Conservation (phyloP, 202 grass and related monocot genomes). For the Schoenoplectus triqueter region DNA sequence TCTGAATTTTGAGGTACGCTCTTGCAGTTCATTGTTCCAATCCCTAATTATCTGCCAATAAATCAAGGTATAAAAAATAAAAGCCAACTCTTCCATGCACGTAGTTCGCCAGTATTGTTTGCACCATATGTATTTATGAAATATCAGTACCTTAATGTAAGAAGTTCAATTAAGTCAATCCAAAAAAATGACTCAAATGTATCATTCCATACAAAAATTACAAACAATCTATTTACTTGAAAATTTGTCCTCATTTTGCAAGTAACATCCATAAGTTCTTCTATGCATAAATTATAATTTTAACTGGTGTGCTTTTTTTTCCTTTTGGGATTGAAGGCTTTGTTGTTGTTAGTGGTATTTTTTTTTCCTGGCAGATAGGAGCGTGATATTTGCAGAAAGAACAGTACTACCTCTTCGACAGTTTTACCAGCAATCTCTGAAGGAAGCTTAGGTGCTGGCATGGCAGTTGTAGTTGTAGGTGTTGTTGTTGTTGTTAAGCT, state of each 20-base stretch:
- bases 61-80: background rate
- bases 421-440: constrained; percentile 96
- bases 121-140: constrained; percentile 13
- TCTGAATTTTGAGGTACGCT: constrained; percentile 81
- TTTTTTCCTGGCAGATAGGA: background rate
- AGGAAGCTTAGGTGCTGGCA: constrained; percentile 74
- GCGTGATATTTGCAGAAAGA: background rate
- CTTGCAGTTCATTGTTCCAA: constrained; percentile 98
- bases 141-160: constrained; percentile 4
- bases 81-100: background rate
- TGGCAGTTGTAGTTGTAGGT: constrained; percentile 37
- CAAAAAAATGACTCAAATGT: constrained; percentile 29
- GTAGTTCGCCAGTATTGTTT: background rate
- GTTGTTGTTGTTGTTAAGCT: constrained; percentile 43
- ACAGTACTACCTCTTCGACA: constrained; percentile 75
- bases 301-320: background rate
- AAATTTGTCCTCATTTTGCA: background rate
- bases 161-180: constrained; percentile 28
- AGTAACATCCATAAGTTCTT: background rate
- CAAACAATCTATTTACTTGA: background rate
- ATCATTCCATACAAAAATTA: background rate
- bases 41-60: constrained; percentile 86
- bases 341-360: too few species aligned
- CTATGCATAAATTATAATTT: background rate
- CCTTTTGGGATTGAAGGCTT: too few species aligned